These are phyloP conservation scores for Clonostachys sp. DNA, from an alignment of 2,329 filamentous ascomycete species.

Conservation along the genomic window DNA sequence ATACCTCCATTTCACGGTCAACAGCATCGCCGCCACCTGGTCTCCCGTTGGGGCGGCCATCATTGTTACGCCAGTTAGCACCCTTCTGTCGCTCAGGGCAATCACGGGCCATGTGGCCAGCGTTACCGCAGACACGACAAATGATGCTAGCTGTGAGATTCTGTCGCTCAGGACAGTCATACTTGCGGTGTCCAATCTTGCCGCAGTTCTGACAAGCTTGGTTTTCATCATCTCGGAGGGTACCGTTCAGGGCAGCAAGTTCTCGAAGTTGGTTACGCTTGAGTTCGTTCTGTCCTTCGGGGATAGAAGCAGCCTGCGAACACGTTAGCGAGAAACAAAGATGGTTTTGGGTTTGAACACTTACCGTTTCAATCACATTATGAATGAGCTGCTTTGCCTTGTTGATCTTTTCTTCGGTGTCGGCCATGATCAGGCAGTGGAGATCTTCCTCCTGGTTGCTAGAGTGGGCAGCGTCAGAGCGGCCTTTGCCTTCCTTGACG, in stretches of 20 bases:
- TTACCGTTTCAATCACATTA: constrained; percentile 96
- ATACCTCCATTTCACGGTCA: constrained; percentile 91
- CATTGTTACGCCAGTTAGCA: constrained; percentile 85
- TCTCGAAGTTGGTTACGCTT: constrained; percentile 98
- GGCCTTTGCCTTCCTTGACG: constrained; percentile 98
- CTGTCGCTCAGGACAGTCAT: constrained; percentile 94
- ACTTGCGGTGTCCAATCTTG: constrained; percentile 98
- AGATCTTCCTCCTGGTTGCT: constrained; percentile 99
- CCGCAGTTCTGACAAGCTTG: constrained; percentile 99
- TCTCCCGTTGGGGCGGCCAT: constrained; percentile 54
- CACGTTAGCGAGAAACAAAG: constrained; percentile 11
- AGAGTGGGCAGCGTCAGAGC: constrained; percentile 96
- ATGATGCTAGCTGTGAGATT: constrained; percentile 99
- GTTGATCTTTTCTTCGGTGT: constrained; percentile 98
- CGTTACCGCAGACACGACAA: constrained; percentile 95
- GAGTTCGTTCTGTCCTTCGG: constrained; percentile 96
- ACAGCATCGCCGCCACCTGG: constrained; percentile 78
- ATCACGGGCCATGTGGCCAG: constrained; percentile 96
- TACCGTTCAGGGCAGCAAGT: constrained; percentile 96
- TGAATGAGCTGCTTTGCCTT: constrained; percentile 98
- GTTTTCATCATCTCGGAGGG: constrained; percentile 97
- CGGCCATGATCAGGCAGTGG: constrained; percentile 98
- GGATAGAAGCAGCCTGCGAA: constrained; percentile 86
- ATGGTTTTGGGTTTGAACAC: constrained; percentile 24
- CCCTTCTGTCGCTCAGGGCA: constrained; percentile 93